phyloP scores from a whole-genome alignment of 768 basidiomycete species.

The Tulasnella sp. region DNA sequence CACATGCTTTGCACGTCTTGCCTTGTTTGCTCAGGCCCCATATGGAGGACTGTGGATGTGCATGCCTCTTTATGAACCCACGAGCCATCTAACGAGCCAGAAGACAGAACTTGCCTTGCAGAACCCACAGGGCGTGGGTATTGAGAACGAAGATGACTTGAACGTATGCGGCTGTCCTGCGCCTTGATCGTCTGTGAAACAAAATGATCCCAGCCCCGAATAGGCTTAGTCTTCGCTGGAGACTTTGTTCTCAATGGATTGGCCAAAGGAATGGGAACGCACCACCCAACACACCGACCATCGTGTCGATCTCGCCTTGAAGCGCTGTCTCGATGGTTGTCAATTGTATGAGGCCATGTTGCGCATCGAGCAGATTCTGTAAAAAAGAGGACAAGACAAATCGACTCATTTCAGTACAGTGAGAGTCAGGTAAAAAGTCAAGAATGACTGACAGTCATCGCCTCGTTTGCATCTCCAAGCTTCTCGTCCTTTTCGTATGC shows the following conservation, averaged over 20 bases:
- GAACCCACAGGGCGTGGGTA: slow-evolving; percentile 70
- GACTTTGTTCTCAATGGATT: background rate
- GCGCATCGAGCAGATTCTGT: slow-evolving; percentile 52
- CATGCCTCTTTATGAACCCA: too few species aligned
- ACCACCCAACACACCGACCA: slow-evolving; percentile 55
- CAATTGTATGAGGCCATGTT: slow-evolving; percentile 47
- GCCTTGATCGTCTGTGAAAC: slow-evolving; percentile 59
- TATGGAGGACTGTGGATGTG: slow-evolving; percentile 77
- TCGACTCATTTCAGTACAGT: background rate
- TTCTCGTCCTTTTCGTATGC: slow-evolving; percentile 39
- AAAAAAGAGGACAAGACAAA: background rate
- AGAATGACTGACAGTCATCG: slow-evolving; percentile 39
- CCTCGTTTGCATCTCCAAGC: slow-evolving; percentile 47
- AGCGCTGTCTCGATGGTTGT: slow-evolving; percentile 46
- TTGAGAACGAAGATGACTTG: slow-evolving; percentile 77
- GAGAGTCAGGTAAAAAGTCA: background rate
- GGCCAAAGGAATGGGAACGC: slow-evolving; percentile 22
- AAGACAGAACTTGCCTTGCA: slow-evolving; percentile 47
- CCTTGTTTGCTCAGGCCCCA: slow-evolving; percentile 84
- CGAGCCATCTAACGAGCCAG: too few species aligned
- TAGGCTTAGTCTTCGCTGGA: too few species aligned
- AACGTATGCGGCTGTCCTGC: slow-evolving; percentile 60
- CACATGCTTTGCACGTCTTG: slow-evolving; percentile 70
- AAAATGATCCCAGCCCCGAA: too few species aligned
- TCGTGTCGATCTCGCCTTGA: slow-evolving; percentile 51